Evolutionary conservation across 2,329 filamentous ascomycete genomes (phyloP).

Genomic region (Colletotrichum sp.): DNA sequence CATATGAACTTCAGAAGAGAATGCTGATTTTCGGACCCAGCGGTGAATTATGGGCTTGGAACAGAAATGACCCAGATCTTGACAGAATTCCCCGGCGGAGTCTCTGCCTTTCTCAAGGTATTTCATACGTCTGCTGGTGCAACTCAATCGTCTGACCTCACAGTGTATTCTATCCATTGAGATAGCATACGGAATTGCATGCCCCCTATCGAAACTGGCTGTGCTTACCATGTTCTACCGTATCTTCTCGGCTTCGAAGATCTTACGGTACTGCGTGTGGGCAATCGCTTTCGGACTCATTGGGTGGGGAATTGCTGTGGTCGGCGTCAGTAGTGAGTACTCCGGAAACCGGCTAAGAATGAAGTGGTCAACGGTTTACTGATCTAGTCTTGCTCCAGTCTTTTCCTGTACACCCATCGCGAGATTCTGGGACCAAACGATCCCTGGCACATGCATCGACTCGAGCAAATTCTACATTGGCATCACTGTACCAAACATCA

Average conservation of each 20-base stretch:
- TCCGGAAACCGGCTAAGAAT: neutral
- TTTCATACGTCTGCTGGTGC: neutral
- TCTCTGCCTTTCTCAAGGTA: neutral
- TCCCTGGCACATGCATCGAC: neutral
- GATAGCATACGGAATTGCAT: neutral
- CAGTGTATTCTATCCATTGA: neutral
- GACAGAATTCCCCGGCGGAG: neutral
- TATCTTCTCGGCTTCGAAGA: neutral
- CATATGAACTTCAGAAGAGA: neutral
- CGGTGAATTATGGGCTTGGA: neutral
- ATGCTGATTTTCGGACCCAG: neutral
- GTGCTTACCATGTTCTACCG: neutral
- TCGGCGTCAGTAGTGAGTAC: neutral
- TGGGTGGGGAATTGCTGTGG: neutral
- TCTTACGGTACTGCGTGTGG: neutral
- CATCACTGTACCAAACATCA: neutral
- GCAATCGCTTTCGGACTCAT: neutral
- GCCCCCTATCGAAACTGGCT: neutral
- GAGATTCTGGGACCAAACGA: neutral
- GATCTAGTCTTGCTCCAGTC: neutral
- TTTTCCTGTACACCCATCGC: neutral
- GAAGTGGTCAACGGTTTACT: neutral
- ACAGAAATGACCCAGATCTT: neutral
- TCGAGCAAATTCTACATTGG: neutral
- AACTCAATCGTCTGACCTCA: neutral